A percentile compares a stretch with the other conserved stretches of the same genome.
phyloP scores from a whole-genome alignment of 2,329 filamentous ascomycete species.

The Fusarium sp. region DNA sequence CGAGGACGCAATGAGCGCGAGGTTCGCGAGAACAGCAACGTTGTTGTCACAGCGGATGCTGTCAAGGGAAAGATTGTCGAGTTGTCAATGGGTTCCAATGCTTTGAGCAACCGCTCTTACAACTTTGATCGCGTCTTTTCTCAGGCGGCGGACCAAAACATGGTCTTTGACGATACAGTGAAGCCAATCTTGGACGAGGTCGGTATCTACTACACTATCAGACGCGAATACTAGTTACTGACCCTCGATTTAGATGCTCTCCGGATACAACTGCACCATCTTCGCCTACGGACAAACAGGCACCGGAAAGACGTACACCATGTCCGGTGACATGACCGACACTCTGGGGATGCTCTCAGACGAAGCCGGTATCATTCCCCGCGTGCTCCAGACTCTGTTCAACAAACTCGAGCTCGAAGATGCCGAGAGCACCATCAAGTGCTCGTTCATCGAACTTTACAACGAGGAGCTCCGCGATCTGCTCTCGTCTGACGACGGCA shows the following conservation, averaged over 20 bases:
- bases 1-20: conserved; percentile 93
- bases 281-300: conserved; percentile 99
- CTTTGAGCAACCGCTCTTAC: conserved; percentile 95
- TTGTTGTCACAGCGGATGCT: conserved; percentile 91
- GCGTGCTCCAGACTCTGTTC: conserved; percentile 90
- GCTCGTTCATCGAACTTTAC: conserved; percentile 98
- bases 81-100: conserved; percentile 91
- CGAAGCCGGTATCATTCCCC: conserved; percentile 93
- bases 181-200: conserved; percentile 94
- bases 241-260: conserved; percentile 79
- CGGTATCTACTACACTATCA: conserved; percentile 46
- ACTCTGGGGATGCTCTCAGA: conserved; percentile 89
- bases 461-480: conserved; percentile 97
- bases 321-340: conserved; percentile 97
- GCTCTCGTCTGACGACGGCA: conserved; percentile 83
- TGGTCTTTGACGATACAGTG: conserved; percentile 96
- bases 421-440: conserved; percentile 91
- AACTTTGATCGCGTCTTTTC: conserved; percentile 98
- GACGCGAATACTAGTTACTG: conserved; percentile 11
- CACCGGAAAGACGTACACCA: conserved; percentile 98
- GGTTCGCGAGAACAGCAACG: conserved; percentile 92
- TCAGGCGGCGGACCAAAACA: conserved; percentile 90
- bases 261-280: conserved; percentile 97
- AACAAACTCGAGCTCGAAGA: conserved; percentile 84
- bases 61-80: conserved; percentile 88